A percentile compares a stretch with the other conserved stretches of the same genome.
phyloP scores from a whole-genome alignment of 1,139 yeast genomes.

The Saccharomyces uvarum region DNA sequence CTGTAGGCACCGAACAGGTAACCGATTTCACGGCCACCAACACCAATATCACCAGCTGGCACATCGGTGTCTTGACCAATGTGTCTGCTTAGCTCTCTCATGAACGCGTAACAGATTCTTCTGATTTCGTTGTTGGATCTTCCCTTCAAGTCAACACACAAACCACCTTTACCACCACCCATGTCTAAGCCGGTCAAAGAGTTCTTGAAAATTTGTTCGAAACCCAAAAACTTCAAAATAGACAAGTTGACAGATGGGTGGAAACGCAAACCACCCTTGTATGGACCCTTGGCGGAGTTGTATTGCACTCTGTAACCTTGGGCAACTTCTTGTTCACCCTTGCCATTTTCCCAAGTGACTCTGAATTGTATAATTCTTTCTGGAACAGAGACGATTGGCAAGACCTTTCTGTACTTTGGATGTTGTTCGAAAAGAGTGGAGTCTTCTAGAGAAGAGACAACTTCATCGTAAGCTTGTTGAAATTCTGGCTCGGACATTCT shows the following conservation, averaged over 20 bases:
- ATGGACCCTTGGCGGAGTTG: slow-evolving; percentile 97
- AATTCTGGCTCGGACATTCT: slow-evolving; percentile 75
- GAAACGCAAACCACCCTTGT: slow-evolving; percentile 97
- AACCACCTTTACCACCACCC: slow-evolving; percentile 99
- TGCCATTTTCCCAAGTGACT: slow-evolving; percentile 96
- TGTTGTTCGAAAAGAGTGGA: slow-evolving; percentile 82
- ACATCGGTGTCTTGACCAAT: slow-evolving; percentile 97
- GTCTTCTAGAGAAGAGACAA: slow-evolving; percentile 79
- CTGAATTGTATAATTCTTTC: slow-evolving; percentile 95
- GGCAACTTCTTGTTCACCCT: slow-evolving; percentile 86
- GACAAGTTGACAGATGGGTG: slow-evolving; percentile 96
- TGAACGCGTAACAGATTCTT: slow-evolving; percentile 91
- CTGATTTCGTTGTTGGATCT: slow-evolving; percentile 88
- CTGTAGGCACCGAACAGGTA: slow-evolving; percentile 96
- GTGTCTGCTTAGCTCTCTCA: slow-evolving; percentile 92
- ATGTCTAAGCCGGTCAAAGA: slow-evolving; percentile 94
- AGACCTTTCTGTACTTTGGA: slow-evolving; percentile 84
- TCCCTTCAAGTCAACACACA: slow-evolving; percentile 96
- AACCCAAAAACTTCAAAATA: slow-evolving; percentile 90
- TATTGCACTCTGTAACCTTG: slow-evolving; percentile 97
- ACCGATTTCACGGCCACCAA: slow-evolving; percentile 89
- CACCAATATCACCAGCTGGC: slow-evolving; percentile 96
- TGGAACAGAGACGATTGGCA: slow-evolving; percentile 88
- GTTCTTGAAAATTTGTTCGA: slow-evolving; percentile 96
- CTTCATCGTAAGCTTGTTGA: slow-evolving; percentile 96